Evolutionary conservation across 2,329 filamentous ascomycete genomes (phyloP), one percentile per base, ranked within the genome.

Genomic region (Bipolaris sorokiniana): DNA sequence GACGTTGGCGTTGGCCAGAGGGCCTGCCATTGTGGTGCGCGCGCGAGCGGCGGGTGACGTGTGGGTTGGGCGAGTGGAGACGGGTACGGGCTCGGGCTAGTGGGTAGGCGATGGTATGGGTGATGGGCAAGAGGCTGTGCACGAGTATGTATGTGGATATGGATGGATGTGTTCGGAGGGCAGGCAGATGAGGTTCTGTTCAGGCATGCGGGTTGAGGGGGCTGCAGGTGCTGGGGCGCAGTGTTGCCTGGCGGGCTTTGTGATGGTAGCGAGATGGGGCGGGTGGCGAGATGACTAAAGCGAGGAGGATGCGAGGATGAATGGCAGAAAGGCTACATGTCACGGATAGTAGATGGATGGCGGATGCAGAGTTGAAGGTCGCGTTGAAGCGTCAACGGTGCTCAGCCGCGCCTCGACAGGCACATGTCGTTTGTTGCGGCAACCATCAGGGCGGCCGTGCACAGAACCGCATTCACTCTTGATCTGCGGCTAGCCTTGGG

Each of bases 21-120:
- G 67, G 59, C 61, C 69, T 59, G 74, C 70, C 75, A 77, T 77
- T 59, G 46, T 61, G 61, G 57, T 61, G 57, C 58, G 58, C 58
- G 58, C 54, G 44, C 41, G 40, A 38, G n/a, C 45, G 48, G n/a
- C 41, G 42, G 48, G 42, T 36, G 37, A 22, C 45, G 46, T 20
- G 45, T 47, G 48, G 34, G 20, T 15, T 34, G 48, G 48, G 40
- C 44, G 42, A 34, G 51, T 50, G 45, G 54, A 50, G 47, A 56
- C 48, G n/a, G 36, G 26, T n/a, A 33, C 36, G 22, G 41, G 22
- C 16, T 22, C 28, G 22, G 23, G 22, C 16, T 22, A 28, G 41
- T 9, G 41, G 41, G 23, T 6, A 3, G 40, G 40, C 20, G 40
- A 28, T 10, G 26, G 26, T 10, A 28, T 5, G n/a, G 36, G 13